Percentiles rank a stretch among this genome's conserved stretches.
These are phyloP conservation scores for Podila verticillata DNA, from an alignment of 192 early-diverging fungal genomes.

Conservation along the genomic window DNA sequence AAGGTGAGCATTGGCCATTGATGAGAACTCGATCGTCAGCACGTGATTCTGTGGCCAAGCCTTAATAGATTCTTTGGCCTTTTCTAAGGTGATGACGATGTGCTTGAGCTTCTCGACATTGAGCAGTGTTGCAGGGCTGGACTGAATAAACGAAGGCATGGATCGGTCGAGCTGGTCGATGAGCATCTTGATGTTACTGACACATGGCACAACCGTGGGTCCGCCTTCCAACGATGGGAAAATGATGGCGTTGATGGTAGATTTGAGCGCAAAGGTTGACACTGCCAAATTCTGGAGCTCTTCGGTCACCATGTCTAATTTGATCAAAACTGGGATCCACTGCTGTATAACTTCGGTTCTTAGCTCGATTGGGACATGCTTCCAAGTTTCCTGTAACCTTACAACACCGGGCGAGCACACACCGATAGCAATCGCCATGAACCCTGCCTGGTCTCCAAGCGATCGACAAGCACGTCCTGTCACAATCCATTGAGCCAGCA, in stretches of 20 bases:
- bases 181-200: conserved; percentile 67
- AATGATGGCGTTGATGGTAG: conserved; percentile 16
- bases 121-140: conserved; percentile 7
- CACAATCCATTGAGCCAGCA: conserved; percentile 77
- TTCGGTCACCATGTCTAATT: conserved; percentile 60
- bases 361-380: conserved; percentile 60
- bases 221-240: conserved; percentile 15
- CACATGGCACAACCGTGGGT: conserved; percentile 62
- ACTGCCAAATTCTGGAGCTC: conserved; percentile 51
- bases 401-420: conserved; percentile 72
- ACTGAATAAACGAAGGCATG: conserved; percentile 48
- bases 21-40: conserved; percentile 13
- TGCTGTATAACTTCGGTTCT: conserved; percentile 58
- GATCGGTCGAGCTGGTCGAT: conserved; percentile 55
- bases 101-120: conserved; percentile 31
- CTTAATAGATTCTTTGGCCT: conserved; percentile 3
- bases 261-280: conserved; percentile 16
- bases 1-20: conserved; percentile 12
- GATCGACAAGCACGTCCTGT: conserved; percentile 63
- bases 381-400: conserved; percentile 77
- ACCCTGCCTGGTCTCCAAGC: conserved; percentile 72
- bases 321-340: conserved; percentile 70
- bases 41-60: neutral
- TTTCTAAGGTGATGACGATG: conserved; percentile 14
- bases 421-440: conserved; percentile 73